Percentiles rank a stretch among this genome's conserved stretches.
These are phyloP conservation scores for Pichia occidentalis DNA, from an alignment of 805 yeast species.

Conservation along the genomic window DNA sequence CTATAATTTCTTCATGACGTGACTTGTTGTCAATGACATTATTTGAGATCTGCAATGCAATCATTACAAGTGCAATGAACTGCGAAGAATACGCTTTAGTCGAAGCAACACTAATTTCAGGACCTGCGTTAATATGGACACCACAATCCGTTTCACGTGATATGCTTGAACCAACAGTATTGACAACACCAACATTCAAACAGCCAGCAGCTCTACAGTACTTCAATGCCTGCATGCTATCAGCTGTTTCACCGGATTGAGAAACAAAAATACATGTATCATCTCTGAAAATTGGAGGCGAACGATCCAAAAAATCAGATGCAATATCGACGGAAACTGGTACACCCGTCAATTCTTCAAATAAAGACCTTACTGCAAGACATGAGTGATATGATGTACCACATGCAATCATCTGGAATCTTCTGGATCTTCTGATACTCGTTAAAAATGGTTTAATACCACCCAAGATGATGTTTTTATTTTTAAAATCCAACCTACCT, in stretches of 20 bases:
- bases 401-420: constrained; percentile 97
- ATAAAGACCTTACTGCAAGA: constrained; percentile 90
- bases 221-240: constrained; percentile 88
- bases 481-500: constrained; percentile 93
- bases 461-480: constrained; percentile 72
- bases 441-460: constrained; percentile 82
- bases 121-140: constrained; percentile 98
- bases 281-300: constrained; percentile 96
- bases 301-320: constrained; percentile 90
- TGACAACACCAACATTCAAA: constrained; percentile 93
- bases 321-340: constrained; percentile 92
- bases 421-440: constrained; percentile 87
- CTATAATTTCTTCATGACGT: constrained; percentile 81
- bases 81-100: constrained; percentile 99
- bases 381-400: constrained; percentile 99
- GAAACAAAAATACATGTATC: constrained; percentile 97
- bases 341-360: constrained; percentile 93
- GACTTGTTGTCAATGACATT: constrained; percentile 71
- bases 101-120: constrained; percentile 98
- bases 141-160: constrained; percentile 98
- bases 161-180: constrained; percentile 94
- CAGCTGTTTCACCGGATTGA: constrained; percentile 99
- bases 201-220: constrained; percentile 97
- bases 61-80: constrained; percentile 93
- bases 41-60: constrained; percentile 90